Conservation (phyloP, 2,329 filamentous ascomycete species). For the Trichothecium roseum region DNA sequence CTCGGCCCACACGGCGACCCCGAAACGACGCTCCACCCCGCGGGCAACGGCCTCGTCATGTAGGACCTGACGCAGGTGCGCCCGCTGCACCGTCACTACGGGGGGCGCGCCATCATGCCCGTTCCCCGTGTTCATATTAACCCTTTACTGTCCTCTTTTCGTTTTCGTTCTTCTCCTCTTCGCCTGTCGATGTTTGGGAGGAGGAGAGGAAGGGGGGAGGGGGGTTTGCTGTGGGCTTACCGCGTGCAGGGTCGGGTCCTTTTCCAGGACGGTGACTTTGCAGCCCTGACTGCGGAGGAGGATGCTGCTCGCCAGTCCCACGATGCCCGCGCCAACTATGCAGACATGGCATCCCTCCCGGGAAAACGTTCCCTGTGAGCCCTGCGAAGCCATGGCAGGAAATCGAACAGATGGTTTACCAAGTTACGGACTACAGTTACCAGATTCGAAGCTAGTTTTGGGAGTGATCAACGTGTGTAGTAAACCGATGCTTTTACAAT, state of each 20-base stretch:
- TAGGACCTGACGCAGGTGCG: background rate
- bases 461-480: no score
- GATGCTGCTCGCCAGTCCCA: slow-evolving; percentile 1
- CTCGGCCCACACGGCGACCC: background rate
- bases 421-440: no score
- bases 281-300: background rate
- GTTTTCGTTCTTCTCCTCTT: no score
- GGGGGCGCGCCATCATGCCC: no score
- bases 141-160: background rate
- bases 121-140: background rate
- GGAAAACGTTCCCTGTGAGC: no score
- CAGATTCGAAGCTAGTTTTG: no score
- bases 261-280: background rate
- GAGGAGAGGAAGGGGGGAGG: no score
- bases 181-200: no score
- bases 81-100: background rate
- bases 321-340: slow-evolving; percentile 1
- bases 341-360: background rate
- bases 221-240: no score
- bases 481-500: no score
- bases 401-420: no score
- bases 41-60: background rate
- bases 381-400: no score
- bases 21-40: background rate
- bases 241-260: background rate